phyloP scores from a whole-genome alignment of 306 rosid genomes.

The Trifolium subterraneum region DNA sequence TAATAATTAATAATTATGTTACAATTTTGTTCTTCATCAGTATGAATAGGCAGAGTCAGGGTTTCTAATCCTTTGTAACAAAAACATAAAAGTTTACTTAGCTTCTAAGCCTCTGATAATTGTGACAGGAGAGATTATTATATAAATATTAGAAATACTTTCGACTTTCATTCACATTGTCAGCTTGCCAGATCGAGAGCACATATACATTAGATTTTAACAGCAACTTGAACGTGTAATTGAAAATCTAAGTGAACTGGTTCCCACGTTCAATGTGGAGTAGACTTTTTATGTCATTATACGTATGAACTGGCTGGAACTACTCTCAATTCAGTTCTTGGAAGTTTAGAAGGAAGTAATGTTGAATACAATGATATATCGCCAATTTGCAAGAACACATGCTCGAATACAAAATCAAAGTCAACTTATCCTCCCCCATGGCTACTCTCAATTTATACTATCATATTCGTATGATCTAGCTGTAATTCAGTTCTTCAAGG shows the following conservation, averaged over 20 bases:
- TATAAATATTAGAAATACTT: too few relatives aligned
- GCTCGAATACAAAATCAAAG: neutral
- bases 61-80: conserved; percentile 8
- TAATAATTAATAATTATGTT: neutral
- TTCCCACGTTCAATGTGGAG: neutral
- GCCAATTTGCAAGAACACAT: neutral
- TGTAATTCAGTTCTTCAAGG: neutral
- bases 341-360: neutral
- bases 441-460: neutral
- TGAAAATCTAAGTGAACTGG: neutral
- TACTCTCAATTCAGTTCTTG: neutral
- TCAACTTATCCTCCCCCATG: too few relatives aligned
- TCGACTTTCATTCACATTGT: too few relatives aligned
- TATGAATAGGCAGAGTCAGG: neutral
- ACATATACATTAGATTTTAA: too few relatives aligned
- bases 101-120: too few relatives aligned
- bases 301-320: neutral
- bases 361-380: neutral
- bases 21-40: neutral
- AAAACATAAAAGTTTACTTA: neutral
- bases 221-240: neutral
- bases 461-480: neutral
- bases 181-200: too few relatives aligned
- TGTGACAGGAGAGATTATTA: too few relatives aligned
- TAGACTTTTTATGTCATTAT: neutral